These are phyloP conservation scores for Heliocybe sulcata DNA, from an alignment of 1,284 basidiomycete species.

Conservation along the genomic window DNA sequence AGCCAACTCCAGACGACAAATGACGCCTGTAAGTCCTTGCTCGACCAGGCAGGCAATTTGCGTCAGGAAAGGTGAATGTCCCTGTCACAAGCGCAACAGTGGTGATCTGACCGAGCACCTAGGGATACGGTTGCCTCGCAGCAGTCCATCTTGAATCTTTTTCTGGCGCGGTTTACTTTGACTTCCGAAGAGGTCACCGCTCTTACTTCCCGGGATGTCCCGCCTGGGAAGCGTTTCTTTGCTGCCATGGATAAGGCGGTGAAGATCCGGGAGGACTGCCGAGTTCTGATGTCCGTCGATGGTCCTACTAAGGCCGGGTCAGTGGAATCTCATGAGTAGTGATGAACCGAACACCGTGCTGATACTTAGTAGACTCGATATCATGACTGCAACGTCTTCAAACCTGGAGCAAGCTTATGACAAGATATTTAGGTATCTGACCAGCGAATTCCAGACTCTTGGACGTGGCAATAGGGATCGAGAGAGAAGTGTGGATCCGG, in stretches of 20 bases:
- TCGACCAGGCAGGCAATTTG: conserved; percentile 82
- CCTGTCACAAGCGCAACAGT: background rate
- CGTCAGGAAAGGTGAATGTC: conserved; percentile 66
- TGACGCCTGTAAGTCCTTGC: conserved; percentile 73
- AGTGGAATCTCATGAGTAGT: conserved; percentile 15
- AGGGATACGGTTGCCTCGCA: conserved; percentile 65
- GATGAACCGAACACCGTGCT: conserved; percentile 3
- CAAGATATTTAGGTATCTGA: conserved; percentile 84
- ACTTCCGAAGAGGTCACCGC: conserved; percentile 65
- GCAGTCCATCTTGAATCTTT: conserved; percentile 71
- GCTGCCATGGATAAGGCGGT: conserved; percentile 84
- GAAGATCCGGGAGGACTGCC: conserved; percentile 77
- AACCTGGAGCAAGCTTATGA: conserved; percentile 87
- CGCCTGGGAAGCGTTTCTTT: conserved; percentile 72
- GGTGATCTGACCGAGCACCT: background rate
- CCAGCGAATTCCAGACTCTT: conserved; percentile 61
- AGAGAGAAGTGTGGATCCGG: conserved; percentile 27
- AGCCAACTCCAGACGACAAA: conserved; percentile 70
- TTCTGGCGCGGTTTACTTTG: conserved; percentile 84
- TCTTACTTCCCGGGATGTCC: conserved; percentile 73
- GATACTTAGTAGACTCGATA: conserved; percentile 62
- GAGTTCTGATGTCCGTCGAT: conserved; percentile 69
- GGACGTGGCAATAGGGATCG: conserved; percentile 56
- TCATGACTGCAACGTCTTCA: conserved; percentile 77
- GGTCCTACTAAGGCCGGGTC: conserved; percentile 79